Conservation (phyloP, 345 rosid genomes). For the Dipteronia dyeriana region DNA sequence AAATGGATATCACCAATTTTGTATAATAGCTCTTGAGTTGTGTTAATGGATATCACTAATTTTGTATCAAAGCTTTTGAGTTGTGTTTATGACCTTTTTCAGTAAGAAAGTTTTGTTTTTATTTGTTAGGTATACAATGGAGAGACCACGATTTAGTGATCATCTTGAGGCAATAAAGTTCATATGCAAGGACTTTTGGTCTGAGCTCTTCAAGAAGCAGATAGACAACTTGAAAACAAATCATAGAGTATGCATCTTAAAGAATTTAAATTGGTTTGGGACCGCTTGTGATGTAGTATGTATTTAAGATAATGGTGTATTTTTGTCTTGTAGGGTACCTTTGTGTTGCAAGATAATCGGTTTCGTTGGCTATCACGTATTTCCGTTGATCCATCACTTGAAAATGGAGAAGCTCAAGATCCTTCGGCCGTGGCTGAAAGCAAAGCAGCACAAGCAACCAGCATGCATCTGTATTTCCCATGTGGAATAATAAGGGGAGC, state of each 20-base stretch:
- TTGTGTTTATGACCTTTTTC: neutral
- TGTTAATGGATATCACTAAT: neutral
- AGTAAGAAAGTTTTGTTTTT: constrained; percentile 3
- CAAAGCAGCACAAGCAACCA: constrained; percentile 69
- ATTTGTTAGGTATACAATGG: constrained; percentile 76
- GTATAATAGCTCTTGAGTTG: neutral
- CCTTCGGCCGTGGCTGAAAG: constrained; percentile 53
- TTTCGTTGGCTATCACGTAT: constrained; percentile 89
- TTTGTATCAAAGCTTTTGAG: neutral
- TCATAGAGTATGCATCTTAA: constrained; percentile 58
- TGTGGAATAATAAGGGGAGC: constrained; percentile 98
- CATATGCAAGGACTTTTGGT: constrained; percentile 99
- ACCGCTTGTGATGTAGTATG: neutral
- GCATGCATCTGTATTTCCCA: constrained; percentile 91
- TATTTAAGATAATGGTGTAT: neutral
- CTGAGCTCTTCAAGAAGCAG: constrained; percentile 96
- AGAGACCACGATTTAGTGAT: constrained; percentile 85
- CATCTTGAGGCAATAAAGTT: constrained; percentile 97
- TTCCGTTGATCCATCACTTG: constrained; percentile 59
- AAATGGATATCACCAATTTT: neutral
- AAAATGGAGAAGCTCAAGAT: constrained; percentile 50
- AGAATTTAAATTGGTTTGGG: neutral
- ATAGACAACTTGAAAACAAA: constrained; percentile 96
- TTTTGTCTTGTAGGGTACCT: constrained; percentile 75
- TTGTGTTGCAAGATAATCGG: constrained; percentile 93